Percentiles rank a stretch among this genome's conserved stretches.
phyloP scores from a whole-genome alignment of 768 basidiomycete species.

The Macrolepiota fuliginosa region DNA sequence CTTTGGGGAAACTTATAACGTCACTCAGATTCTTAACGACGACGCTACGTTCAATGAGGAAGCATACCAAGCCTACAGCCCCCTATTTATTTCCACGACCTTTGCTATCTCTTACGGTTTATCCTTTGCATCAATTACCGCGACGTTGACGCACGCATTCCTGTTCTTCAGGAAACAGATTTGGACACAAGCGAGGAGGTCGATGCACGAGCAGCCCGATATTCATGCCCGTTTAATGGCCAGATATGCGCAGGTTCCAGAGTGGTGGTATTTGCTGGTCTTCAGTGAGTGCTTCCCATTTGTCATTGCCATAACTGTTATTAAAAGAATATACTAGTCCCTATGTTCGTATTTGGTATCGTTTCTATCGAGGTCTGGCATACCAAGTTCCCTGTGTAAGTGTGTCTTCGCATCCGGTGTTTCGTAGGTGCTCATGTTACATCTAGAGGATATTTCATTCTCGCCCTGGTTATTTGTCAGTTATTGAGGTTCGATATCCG shows the following conservation, averaged over 20 bases:
- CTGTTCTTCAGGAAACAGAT: conserved; percentile 81
- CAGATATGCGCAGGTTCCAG: conserved; percentile 69
- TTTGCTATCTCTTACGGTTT: conserved; percentile 80
- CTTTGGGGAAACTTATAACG: conserved; percentile 54
- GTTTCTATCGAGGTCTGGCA: conserved; percentile 74
- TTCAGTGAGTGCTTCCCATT: conserved; percentile 44
- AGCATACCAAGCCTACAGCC: conserved; percentile 56
- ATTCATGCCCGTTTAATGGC: conserved; percentile 84
- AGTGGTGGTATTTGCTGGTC: conserved; percentile 81
- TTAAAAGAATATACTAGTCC: conserved; percentile 26
- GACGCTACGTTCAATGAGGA: conserved; percentile 54
- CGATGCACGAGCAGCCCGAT: conserved; percentile 79
- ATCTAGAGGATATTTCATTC: conserved; percentile 50
- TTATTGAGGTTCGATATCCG: background rate
- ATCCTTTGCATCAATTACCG: conserved; percentile 80
- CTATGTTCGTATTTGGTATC: conserved; percentile 68
- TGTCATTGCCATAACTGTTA: conserved; percentile 13
- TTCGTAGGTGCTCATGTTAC: background rate
- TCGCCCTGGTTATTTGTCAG: conserved; percentile 61
- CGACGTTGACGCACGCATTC: conserved; percentile 67
- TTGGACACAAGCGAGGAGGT: conserved; percentile 64
- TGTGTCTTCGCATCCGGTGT: conserved; percentile 16
- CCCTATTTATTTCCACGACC: conserved; percentile 64
- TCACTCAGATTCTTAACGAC: conserved; percentile 50
- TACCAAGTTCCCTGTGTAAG: conserved; percentile 69